Base-by-base conservation (phyloP, 352 stramenopile species). In the Phytopythium kandeliae region DNA sequence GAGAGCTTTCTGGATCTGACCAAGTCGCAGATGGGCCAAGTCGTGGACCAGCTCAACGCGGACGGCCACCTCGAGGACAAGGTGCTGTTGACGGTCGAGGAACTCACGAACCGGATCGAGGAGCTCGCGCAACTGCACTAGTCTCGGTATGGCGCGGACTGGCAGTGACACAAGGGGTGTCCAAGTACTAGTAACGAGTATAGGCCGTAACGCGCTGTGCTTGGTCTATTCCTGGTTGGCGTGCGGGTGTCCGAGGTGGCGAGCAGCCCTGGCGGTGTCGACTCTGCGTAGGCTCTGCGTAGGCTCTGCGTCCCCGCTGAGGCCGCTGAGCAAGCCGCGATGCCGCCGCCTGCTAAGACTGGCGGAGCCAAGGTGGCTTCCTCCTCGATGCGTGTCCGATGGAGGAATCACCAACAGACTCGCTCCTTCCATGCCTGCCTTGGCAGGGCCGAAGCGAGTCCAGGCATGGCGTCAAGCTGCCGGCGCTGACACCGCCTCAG, bases 1-100 rank as follows among this genome's bases (percentile, higher is more conserved):
- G 95, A 98, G 71, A 94, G 77, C 36, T 97, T 98, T 41, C 70
- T 98, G 34, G 96, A 99, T 66, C 71, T 98, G 48, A 69, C 86
- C 15, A 92, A 92, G 52, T 63, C 68, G 15, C 86, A 95, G 25
- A 96, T 97, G 83, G 57, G 82, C 36, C 85, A 87, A 62, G 81
- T 98, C 22, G 88, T 98, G 12, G 69, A 96, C 21, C 69, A 89
- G 33, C 84, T 98, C 56, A 98, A 98, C 62, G 81, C 72, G 51
- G 83, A 96, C 33, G 78, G 80, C 4, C 74, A 86, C 54, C 54
- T 92, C 36, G 81, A 92, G 31, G 77, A 71, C 43, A 69, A 56
- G 11, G 67, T 78, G 11, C 68, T 70, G 12, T 70, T 83, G 31
- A 89, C 79, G 0, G 58, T 90, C 36, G 84, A 95, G 41, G 71